Conservation (phyloP, 768 basidiomycete genomes). For the Podaxis sp. region DNA sequence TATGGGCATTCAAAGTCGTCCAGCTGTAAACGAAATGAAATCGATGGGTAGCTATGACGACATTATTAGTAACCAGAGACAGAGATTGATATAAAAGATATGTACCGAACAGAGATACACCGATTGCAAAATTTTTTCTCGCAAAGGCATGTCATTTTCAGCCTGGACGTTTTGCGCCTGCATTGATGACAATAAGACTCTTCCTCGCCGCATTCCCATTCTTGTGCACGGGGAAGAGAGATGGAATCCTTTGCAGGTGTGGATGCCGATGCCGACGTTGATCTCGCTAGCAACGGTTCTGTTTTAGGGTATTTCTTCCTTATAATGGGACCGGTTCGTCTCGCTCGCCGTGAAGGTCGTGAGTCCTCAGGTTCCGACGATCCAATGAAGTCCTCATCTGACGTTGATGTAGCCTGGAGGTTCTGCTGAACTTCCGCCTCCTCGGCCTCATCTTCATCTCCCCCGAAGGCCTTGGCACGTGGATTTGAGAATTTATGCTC, state of each 20-base stretch:
- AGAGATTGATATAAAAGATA: background rate
- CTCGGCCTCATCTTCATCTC: background rate
- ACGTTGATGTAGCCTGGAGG: background rate
- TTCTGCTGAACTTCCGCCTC: background rate
- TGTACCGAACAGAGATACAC: constrained; percentile 11
- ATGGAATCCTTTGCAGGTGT: background rate
- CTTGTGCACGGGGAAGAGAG: background rate
- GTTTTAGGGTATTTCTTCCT: background rate
- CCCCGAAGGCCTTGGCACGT: background rate
- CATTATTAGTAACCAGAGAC: background rate
- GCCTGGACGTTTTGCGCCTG: background rate
- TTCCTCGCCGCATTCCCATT: constrained; percentile 3
- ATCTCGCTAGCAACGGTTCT: background rate
- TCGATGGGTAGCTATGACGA: constrained; percentile 4
- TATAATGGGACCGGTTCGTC: background rate
- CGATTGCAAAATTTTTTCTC: constrained; percentile 11
- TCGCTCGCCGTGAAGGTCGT: background rate
- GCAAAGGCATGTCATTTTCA: constrained; percentile 14
- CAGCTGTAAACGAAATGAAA: background rate
- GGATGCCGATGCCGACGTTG: background rate
- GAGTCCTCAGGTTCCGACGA: background rate
- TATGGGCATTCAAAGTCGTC: constrained; percentile 9
- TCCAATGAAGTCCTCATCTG: background rate
- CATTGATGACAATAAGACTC: constrained; percentile 11
- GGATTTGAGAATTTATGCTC: background rate